Percentiles rank a stretch among this genome's conserved stretches.
phyloP scores from a whole-genome alignment of 768 basidiomycete species.

The Rhizopogon salebrosus region DNA sequence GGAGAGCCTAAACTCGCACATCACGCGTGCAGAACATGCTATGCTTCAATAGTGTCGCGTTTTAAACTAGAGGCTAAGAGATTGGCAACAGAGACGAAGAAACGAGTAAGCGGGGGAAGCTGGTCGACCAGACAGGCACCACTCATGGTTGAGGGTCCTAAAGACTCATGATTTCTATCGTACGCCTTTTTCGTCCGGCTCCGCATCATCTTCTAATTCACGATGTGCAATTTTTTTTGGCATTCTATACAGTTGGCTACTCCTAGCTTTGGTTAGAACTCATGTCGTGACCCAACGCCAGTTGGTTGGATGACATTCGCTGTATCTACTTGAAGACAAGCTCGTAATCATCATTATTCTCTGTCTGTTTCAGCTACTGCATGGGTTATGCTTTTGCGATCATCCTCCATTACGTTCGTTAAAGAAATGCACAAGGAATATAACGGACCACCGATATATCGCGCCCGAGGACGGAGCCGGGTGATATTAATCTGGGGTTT shows the following conservation, averaged over 20 bases:
- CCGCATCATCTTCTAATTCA: neutral
- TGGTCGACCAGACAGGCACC: conserved; percentile 1
- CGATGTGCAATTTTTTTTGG: neutral
- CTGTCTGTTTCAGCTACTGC: neutral
- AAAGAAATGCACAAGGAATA: neutral
- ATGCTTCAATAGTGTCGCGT: conserved; percentile 29
- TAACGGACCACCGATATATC: neutral
- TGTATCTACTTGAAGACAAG: neutral
- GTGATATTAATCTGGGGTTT: too few relatives aligned
- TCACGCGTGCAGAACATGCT: conserved; percentile 81
- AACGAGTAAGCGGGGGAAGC: conserved; percentile 1
- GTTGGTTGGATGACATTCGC: neutral
- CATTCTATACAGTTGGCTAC: neutral
- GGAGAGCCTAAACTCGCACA: conserved; percentile 86
- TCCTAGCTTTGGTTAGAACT: neutral
- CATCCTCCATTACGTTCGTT: too few relatives aligned
- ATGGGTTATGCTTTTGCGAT: neutral
- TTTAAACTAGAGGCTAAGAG: conserved; percentile 16
- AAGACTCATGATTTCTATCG: neutral
- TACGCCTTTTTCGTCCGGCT: neutral
- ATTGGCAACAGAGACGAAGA: neutral
- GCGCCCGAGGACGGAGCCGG: neutral
- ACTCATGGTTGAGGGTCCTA: neutral
- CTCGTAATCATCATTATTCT: neutral
- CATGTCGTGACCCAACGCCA: neutral